A percentile compares a stretch with the other conserved stretches of the same genome.
phyloP scores from a whole-genome alignment of 2,329 filamentous ascomycete species.

The Fusarium albosuccineum region DNA sequence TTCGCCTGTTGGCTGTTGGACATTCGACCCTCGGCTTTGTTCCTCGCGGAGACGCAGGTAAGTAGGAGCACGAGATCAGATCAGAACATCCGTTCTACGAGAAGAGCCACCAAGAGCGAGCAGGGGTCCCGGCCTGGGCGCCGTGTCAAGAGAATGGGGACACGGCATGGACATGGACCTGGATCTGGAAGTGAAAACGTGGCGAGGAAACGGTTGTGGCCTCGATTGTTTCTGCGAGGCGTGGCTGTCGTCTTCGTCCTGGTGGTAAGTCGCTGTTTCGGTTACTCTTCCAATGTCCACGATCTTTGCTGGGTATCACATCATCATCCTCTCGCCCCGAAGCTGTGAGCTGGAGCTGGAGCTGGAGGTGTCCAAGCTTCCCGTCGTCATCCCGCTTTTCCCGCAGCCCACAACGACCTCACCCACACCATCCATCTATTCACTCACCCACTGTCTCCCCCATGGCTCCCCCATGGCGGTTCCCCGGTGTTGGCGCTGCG shows the following conservation, averaged over 20 bases:
- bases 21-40: conserved; percentile 2
- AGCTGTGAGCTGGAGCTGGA: not conserved
- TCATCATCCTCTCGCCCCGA: conserved; percentile 27
- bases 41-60: conserved; percentile 2
- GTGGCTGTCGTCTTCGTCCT: conserved; percentile 34
- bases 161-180: conserved; percentile 23
- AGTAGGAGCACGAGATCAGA: conserved; percentile 27
- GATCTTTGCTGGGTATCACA: conserved; percentile 28
- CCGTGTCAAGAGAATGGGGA: conserved; percentile 31
- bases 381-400: conserved; percentile 35
- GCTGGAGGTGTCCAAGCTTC: conserved; percentile 19
- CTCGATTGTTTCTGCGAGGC: conserved; percentile 23
- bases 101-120: conserved; percentile 1
- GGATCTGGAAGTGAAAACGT: conserved; percentile 24
- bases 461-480: conserved; percentile 30
- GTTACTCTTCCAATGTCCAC: conserved; percentile 14
- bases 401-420: conserved; percentile 16
- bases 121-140: conserved; percentile 15
- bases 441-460: conserved; percentile 18
- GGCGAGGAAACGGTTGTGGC: conserved; percentile 27
- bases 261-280: conserved; percentile 41
- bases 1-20: conserved; percentile 4
- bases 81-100: conserved; percentile 12
- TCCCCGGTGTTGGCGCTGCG: conserved; percentile 19
- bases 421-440: conserved; percentile 26